A percentile compares a stretch with the other conserved stretches of the same genome.
These are phyloP conservation scores for Thalassiosira livingstoniorum DNA, from an alignment of 352 stramenopile species.

Conservation along the genomic window DNA sequence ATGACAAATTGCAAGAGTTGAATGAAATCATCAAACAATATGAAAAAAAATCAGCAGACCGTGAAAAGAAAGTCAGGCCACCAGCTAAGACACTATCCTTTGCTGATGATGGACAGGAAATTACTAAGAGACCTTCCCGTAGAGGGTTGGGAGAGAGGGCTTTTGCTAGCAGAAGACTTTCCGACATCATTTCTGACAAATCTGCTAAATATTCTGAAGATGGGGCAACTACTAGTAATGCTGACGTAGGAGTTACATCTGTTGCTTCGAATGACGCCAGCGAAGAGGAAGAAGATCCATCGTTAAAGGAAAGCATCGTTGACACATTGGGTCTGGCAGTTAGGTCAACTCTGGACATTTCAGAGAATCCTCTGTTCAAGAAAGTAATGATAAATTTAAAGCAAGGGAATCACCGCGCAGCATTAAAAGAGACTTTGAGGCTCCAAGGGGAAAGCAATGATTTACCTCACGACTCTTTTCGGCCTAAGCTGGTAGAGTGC, in stretches of 20 bases:
- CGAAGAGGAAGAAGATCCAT: background rate
- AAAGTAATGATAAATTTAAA: constrained; percentile 41
- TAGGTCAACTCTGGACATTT: background rate
- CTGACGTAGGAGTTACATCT: background rate
- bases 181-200: too few relatives aligned
- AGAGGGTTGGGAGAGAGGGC: constrained; percentile 4
- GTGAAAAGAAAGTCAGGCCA: background rate
- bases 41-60: too few relatives aligned
- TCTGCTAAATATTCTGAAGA: constrained; percentile 26
- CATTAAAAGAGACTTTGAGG: constrained; percentile 43
- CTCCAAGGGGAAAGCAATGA: constrained; percentile 24
- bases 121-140: background rate
- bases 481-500: constrained; percentile 28
- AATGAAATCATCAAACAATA: too few relatives aligned
- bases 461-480: too few relatives aligned
- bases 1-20: constrained; percentile 43
- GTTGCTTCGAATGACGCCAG: background rate
- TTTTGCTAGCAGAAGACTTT: too few relatives aligned
- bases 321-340: background rate
- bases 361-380: constrained; percentile 19
- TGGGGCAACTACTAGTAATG: constrained; percentile 6
- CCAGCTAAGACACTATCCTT: too few relatives aligned
- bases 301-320: constrained; percentile 25
- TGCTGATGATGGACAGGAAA: too few relatives aligned
- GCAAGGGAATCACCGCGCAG: constrained; percentile 47